These are phyloP conservation scores for Phialemoniopsis sp. DNA, from an alignment of 2,329 filamentous ascomycete genomes.

Conservation along the genomic window DNA sequence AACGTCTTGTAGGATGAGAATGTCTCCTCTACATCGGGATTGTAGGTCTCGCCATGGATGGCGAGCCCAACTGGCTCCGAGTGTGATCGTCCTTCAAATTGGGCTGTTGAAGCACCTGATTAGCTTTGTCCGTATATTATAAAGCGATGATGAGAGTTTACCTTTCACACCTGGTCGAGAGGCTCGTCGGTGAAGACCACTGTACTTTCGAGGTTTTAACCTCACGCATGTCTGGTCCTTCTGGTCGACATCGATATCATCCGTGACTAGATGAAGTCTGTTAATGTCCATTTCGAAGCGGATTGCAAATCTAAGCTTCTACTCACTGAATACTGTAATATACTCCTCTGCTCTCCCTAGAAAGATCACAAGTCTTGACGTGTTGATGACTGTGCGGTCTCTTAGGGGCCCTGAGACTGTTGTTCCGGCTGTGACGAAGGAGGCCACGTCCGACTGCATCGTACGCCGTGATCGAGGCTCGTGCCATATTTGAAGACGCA, in stretches of 20 bases:
- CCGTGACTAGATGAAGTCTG: constrained; percentile 12
- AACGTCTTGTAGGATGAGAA: constrained; percentile 22
- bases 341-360: constrained; percentile 18
- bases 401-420: constrained; percentile 18
- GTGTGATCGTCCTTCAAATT: constrained; percentile 10
- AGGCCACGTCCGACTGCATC: constrained; percentile 14
- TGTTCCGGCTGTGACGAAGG: constrained; percentile 19
- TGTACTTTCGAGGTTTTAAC: constrained; percentile 18
- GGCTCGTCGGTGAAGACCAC: constrained; percentile 12
- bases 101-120: constrained; percentile 8
- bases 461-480: constrained; percentile 12
- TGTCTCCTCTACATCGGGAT: constrained; percentile 15
- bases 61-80: constrained; percentile 16
- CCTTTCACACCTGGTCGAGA: constrained; percentile 18
- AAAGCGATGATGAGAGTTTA: constrained; percentile 3
- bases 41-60: constrained; percentile 15
- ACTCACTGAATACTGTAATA: constrained; percentile 20
- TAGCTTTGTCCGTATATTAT: neutral
- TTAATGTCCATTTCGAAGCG: neutral
- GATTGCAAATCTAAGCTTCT: constrained; percentile 3
- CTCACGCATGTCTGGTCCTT: constrained; percentile 18
- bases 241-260: constrained; percentile 18
- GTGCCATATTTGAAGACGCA: constrained; percentile 22
- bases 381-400: constrained; percentile 14
- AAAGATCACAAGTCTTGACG: constrained; percentile 17